phyloP scores from a whole-genome alignment of 495 filamentous ascomycete genomes.

The Xylaria longipes region DNA sequence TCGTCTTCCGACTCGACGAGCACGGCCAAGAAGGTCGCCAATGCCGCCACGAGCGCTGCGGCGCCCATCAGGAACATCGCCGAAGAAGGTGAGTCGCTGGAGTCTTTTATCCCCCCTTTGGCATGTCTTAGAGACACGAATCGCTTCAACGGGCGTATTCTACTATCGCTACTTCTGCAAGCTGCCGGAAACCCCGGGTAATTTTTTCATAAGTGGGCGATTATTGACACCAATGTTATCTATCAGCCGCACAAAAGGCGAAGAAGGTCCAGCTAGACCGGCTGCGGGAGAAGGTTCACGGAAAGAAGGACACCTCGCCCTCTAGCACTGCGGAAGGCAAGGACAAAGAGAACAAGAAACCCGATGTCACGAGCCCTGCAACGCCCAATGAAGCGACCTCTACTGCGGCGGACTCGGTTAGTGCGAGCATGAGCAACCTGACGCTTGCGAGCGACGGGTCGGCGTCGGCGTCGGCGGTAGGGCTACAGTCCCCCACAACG shows the following conservation, averaged over 20 bases:
- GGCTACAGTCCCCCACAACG: constrained; percentile 48
- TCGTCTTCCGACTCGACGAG: constrained; percentile 21
- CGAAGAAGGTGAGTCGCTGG: no score
- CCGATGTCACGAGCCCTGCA: not conserved
- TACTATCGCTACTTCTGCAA: no score
- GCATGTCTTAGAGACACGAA: no score
- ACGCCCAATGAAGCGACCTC: constrained; percentile 11
- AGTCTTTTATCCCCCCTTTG: no score
- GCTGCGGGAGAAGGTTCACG: constrained; percentile 48
- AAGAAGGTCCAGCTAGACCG: constrained; percentile 55
- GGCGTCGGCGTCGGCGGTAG: constrained; percentile 18
- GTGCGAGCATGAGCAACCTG: constrained; percentile 24
- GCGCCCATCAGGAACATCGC: constrained; percentile 67
- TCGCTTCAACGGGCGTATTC: no score
- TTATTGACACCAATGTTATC: no score
- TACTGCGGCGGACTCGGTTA: constrained; percentile 17
- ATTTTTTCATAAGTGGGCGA: no score
- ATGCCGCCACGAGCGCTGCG: constrained; percentile 33
- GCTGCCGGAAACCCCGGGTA: no score
- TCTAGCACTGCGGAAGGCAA: constrained; percentile 36
- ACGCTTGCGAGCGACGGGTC: constrained; percentile 16
- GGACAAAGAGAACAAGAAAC: constrained; percentile 33
- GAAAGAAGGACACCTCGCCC: constrained; percentile 42
- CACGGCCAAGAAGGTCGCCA: constrained; percentile 30
- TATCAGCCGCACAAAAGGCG: constrained; percentile 72